Evolutionary conservation across 768 basidiomycete genomes (phyloP), one percentile per base, ranked within the genome.

Genomic region (Tricholomella constricta): DNA sequence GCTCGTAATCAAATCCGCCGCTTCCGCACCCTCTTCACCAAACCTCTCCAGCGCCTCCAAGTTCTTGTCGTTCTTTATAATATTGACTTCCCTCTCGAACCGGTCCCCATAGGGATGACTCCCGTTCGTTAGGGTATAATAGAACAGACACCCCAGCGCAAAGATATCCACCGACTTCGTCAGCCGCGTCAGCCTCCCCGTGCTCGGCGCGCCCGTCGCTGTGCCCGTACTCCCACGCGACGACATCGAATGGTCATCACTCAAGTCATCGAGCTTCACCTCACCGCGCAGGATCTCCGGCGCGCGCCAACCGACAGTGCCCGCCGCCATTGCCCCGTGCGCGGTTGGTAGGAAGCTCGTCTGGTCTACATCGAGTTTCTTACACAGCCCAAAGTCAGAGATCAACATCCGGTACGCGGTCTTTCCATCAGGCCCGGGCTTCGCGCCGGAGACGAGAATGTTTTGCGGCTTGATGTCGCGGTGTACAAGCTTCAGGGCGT

Each of bases 401-500:
- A 94, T 95, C 55, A 95, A 73, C 92, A 95, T 94, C 43, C 91
- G 76, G 60, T 91, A 65, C 68, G 80, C 42, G n/a, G 54, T 50
- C 62, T 59, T 51, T 62, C 59, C 67, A 70, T 61, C 66, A 73
- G 63, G 65, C 72, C 55, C 71, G 15, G 78, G 81, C 62, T 88
- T 89, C 2, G 83, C 81, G 12, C 75, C 75, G 12, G 92, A 91
- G 10, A 98, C 80, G 12, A 99, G 82, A 50, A 99, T 98, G 64
- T 99, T 99, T 69, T 95, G 96, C 4, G 96, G 96, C 65, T 99
- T 99, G 71, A 99, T 97, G 68, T 98, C 96, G 27, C 96, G 84
- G 72, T 98, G 96, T n/a, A 98, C 85, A 52, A 98, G 89, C 71
- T 96, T 97, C 62, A 98, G 82, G 7, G 83, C 88, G 67, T 98